Evolutionary conservation across 169 alveolate genomes (phyloP).

Genomic region (Plasmodium berghei): DNA sequence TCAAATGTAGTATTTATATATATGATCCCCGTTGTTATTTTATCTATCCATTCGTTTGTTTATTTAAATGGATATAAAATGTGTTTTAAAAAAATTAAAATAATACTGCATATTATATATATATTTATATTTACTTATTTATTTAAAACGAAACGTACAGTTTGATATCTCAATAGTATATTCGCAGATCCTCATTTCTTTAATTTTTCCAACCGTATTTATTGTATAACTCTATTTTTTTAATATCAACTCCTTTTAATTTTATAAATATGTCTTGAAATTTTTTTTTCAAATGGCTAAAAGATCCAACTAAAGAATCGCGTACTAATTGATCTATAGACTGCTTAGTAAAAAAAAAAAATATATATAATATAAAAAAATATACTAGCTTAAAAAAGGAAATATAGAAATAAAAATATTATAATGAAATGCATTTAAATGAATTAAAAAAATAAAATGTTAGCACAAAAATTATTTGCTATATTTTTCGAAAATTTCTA

Average conservation of each 20-base stretch:
- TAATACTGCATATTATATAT: too few species aligned
- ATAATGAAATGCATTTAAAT: not conserved
- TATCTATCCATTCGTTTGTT: too few species aligned
- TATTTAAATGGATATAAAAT: too few species aligned
- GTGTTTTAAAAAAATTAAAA: too few species aligned
- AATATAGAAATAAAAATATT: not conserved
- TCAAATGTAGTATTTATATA: too few species aligned
- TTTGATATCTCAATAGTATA: too few species aligned
- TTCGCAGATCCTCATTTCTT: too few species aligned
- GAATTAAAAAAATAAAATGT: not conserved
- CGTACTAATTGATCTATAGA: slow-evolving; percentile 38
- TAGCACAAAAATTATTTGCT: not conserved
- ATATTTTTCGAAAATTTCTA: slow-evolving; percentile 1
- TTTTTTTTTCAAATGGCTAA: slow-evolving; percentile 18
- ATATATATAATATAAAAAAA: not conserved
- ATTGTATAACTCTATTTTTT: slow-evolving; percentile 18
- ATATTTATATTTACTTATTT: too few species aligned
- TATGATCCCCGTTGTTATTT: too few species aligned
- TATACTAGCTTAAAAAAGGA: not conserved
- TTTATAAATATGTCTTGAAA: slow-evolving; percentile 42
- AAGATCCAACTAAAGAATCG: slow-evolving; percentile 47
- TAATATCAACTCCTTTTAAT: slow-evolving; percentile 25
- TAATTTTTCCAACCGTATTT: not conserved
- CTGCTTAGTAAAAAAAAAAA: slow-evolving; percentile 27
- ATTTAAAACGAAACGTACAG: too few species aligned